Evolutionary conservation across 2,329 filamentous ascomycete species (phyloP), one percentile per base, ranked within the genome.

Genomic region (Dendrostoma leiphaemia): DNA sequence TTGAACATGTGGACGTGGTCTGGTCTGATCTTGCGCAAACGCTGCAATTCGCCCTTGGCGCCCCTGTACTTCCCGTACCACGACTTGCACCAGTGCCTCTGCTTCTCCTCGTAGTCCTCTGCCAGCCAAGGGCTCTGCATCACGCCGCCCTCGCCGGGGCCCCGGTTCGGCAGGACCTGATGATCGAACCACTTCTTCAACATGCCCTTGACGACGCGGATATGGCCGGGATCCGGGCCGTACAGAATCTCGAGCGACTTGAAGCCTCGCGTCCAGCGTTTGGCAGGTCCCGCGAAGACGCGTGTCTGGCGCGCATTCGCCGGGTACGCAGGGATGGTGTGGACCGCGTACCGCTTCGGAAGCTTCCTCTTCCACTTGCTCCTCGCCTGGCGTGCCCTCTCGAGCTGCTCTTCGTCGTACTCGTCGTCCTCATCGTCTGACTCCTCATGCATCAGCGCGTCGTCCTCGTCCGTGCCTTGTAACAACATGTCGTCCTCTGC

Each of bases 201-300:
- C 61, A 77, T 63, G 26, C 64, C 65, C 62, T 71, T 68, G 24
- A 69, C 65, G 43, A 69, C 64, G 34, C 62, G 65, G 53, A 77
- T 62, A 7, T 66, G 63, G 7, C 67, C 61, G 26, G 64, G 62
- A 23, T 69, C 67, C 0, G 74, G 70, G 1, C 75, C 75, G 59
- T 75, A 79, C 68, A 75, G 72, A 29, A 69, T 64, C 24, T 70
- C 67, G 9, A 76, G 62, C 24, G 72, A 65, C 28, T 69, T 65
- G 13, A 65, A 63, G 48, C 66, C 66, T 6, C 66, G 62, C 17
- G 68, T 64, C 62, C 68, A 71, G 13, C 69, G 66, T 23, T 68
- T 65, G 13, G 74, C 58, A 2, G 70, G 69, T 2, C 72, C 72
- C 15, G 67, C 66, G 57, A 74, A 74, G 37, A 69, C 58, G 17